Percentiles rank a stretch among this genome's conserved stretches.
These are phyloP conservation scores for Aspergillus pseudotamarii DNA, from an alignment of 2,329 filamentous ascomycete species.

Conservation along the genomic window DNA sequence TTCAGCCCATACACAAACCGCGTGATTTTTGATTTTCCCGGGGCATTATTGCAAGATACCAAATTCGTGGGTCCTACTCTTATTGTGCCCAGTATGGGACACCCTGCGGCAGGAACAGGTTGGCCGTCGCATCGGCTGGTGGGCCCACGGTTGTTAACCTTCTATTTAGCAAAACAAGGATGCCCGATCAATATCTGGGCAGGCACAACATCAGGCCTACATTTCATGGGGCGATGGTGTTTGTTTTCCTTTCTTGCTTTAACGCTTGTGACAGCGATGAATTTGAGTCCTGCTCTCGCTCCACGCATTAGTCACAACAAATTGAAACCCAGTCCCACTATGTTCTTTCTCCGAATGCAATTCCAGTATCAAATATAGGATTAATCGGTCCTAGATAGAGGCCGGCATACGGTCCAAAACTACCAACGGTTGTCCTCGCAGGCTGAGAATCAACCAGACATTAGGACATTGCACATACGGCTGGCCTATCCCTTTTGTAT, in stretches of 20 bases:
- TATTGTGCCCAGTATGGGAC: background rate
- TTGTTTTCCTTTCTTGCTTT: background rate
- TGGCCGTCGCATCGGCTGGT: background rate
- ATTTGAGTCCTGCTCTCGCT: too few species aligned
- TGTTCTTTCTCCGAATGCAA: background rate
- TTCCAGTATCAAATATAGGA: background rate
- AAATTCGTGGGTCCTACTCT: background rate
- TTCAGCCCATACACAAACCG: background rate
- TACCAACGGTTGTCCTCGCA: background rate
- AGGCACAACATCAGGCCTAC: background rate
- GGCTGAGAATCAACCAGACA: background rate
- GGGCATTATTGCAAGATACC: background rate
- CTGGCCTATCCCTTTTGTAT: background rate
- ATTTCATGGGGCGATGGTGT: too few species aligned
- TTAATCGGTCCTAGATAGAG: background rate
- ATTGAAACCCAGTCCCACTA: background rate
- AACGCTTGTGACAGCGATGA: background rate
- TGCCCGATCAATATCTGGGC: background rate
- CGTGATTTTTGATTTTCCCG: background rate
- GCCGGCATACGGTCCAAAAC: background rate
- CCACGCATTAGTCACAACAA: background rate
- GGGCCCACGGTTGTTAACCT: background rate
- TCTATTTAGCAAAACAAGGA: background rate
- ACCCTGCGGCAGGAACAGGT: background rate
- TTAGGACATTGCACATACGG: background rate